Evolutionary conservation across 2,329 filamentous ascomycete genomes (phyloP), one percentile per base, ranked within the genome.

Genomic region (Epichloe aotearoae): DNA sequence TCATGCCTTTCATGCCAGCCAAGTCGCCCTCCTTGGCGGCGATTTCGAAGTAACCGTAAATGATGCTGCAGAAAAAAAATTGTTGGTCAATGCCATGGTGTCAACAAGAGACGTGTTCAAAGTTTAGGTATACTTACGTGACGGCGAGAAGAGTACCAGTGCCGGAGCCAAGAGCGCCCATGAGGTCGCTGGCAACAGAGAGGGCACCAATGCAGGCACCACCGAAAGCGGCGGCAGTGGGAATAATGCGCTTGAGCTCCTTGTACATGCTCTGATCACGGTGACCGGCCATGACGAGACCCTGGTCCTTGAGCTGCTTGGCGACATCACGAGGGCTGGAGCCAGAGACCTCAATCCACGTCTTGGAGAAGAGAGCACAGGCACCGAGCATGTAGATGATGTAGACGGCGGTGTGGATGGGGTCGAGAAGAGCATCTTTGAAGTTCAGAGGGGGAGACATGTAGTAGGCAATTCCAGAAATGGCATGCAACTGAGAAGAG

Each of bases 261-360:
- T 95, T 95, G 83, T 98, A 98, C 93, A 98, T 98, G 77, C 87
- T 94, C 80, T 97, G 91, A 71, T 98, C 94, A 74, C 93, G 88
- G 78, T 98, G 93, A 66, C 93, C 93, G 64, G 93, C 91, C 94
- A 98, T 98, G 61, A 98, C 91, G 53, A 98, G 84, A 68, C 93
- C 93, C 74, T 98, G 93, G 66, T 98, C 94, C 83, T 98, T 98
- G 70, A 98, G 83, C 76, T 97, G 93, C 83, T 98, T 98, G 64
- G 93, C 93, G 59, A 98, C 94, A 66, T 98, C 93, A 65, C 93
- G 87, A 54, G 93, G 94, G 75, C 88, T 91, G 56, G 91, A 96
- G 64, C 93, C 94, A 39, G 93, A 97, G 58, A 98, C 93, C 74
- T 98, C 93, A 63, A 98, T 98, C 93, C 93, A 98, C 50, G 94